phyloP scores from a whole-genome alignment of 2,329 filamentous ascomycete species.

The Ascocoryne sarcoides region DNA sequence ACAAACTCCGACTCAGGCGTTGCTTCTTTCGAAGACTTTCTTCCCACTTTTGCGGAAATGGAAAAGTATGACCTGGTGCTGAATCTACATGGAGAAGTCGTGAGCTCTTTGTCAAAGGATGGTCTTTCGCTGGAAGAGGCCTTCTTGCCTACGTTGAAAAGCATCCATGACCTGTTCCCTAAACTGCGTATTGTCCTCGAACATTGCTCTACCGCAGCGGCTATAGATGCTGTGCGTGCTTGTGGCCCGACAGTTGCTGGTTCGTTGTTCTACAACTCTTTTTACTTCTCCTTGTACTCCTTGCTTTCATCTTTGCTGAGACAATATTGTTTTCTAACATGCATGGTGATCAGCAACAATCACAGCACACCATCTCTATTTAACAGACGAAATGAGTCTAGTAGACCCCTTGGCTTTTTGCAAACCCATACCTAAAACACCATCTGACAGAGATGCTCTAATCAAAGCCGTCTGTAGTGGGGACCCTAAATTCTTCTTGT shows the following conservation, averaged over 20 bases:
- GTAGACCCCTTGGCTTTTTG: slow-evolving; percentile 43
- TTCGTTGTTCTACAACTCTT: too few relatives aligned
- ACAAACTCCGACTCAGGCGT: slow-evolving; percentile 64
- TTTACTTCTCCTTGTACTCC: too few relatives aligned
- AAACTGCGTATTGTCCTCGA: slow-evolving; percentile 63
- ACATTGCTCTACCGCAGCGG: slow-evolving; percentile 81
- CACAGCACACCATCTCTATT: slow-evolving; percentile 27
- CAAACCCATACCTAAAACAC: slow-evolving; percentile 37
- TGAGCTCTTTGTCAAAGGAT: slow-evolving; percentile 30
- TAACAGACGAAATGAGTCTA: slow-evolving; percentile 73
- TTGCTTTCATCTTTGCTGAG: too few relatives aligned
- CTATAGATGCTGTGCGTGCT: slow-evolving; percentile 65
- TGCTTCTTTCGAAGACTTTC: slow-evolving; percentile 59
- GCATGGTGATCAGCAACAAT: too few relatives aligned
- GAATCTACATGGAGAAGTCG: slow-evolving; percentile 86
- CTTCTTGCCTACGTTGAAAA: slow-evolving; percentile 73
- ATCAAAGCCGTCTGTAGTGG: slow-evolving; percentile 48
- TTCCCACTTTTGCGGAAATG: slow-evolving; percentile 82
- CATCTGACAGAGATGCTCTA: slow-evolving; percentile 45
- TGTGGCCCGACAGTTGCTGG: slow-evolving; percentile 69
- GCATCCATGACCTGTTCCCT: slow-evolving; percentile 68
- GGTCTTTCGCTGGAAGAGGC: slow-evolving; percentile 61
- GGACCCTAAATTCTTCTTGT: slow-evolving; percentile 60
- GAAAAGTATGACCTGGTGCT: slow-evolving; percentile 73
- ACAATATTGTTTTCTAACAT: too few relatives aligned